Evolutionary conservation across 768 basidiomycete genomes (phyloP), one percentile per base, ranked within the genome.

Genomic region (Phylloporus sp.): DNA sequence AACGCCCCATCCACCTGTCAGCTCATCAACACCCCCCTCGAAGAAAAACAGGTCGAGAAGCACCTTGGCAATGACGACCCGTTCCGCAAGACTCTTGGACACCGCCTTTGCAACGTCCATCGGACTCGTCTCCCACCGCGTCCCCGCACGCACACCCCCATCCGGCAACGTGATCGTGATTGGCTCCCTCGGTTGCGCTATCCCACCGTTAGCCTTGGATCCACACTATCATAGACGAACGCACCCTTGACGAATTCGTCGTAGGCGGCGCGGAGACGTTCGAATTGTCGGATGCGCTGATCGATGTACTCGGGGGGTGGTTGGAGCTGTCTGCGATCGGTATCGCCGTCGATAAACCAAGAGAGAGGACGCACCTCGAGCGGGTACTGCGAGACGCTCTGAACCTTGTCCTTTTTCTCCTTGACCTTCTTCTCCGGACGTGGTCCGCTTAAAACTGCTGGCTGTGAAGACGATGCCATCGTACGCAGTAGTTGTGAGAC

Each of bases 111-210:
- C 95, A 53, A 99, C 73, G 61, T 88, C 83, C 82, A 97, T 80
- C 2, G 97, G 97, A 50, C 81, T 88, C 18, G 95, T 97, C 75
- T 97, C 91, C 92, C 92, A 99, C 68, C 90, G 87, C 53, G 75
- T 92, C 18, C 82, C 95, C 54, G 88, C 82, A 47, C 90, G 81
- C 60, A 86, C 79, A 7, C 87, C 84, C 15, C 95, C 93, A 75
- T 97, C 91, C 6, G 84, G 87, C 56, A 99, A 70, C 4, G 90
- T 93, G 63, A 99, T 74, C 3, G 73, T 76, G 60, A 98, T 95
- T 42, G 87, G 83, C 57, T 88, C 82, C 34, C 91, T 82, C 7
- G 91, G 85, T 75, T 95, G 89, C 1, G 76, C 88, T 61, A 38
- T 10, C 10, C 27, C 27, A 24, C 6, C 27, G 20, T 29, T 15